Conservation (phyloP, 176 grass and related monocot genomes). For the Neostapfia colusana region DNA sequence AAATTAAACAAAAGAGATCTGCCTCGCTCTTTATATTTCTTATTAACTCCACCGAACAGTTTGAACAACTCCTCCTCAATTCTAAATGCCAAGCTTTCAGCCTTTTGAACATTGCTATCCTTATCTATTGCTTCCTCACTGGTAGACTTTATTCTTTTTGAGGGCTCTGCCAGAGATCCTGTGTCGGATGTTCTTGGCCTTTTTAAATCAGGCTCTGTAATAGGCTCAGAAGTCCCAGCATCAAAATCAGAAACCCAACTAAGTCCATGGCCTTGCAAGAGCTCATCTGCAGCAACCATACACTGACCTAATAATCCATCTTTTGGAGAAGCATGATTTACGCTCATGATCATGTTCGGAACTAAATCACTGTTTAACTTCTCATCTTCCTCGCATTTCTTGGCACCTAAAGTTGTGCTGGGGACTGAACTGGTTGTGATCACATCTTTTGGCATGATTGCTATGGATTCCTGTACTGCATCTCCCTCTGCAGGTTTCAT, state of each 20-base stretch:
- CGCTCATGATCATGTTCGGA: constrained; percentile 14
- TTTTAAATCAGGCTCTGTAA: constrained; percentile 45
- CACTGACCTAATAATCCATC: constrained; percentile 52
- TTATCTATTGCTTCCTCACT: constrained; percentile 30
- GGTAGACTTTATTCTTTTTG: constrained; percentile 37
- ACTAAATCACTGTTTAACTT: constrained; percentile 32
- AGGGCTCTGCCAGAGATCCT: neutral
- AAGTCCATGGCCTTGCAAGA: constrained; percentile 94
- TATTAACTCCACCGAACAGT: constrained; percentile 74
- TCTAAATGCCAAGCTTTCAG: constrained; percentile 44
- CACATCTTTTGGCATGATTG: constrained; percentile 26
- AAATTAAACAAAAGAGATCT: constrained; percentile 80
- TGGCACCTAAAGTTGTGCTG: constrained; percentile 34
- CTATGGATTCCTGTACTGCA: constrained; percentile 7
- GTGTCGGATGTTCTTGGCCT: constrained; percentile 45
- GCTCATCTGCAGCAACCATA: constrained; percentile 68
- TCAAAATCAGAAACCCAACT: constrained; percentile 78
- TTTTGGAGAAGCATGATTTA: constrained; percentile 34
- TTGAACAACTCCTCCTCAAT: constrained; percentile 83
- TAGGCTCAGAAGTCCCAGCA: constrained; percentile 31
- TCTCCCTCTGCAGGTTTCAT: constrained; percentile 26
- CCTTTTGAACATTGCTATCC: constrained; percentile 37
- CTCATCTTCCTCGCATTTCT: constrained; percentile 27
- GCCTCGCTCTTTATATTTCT: constrained; percentile 89
- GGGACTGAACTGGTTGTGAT: constrained; percentile 28